Base-by-base conservation (phyloP, 805 yeast genomes). In the Saturnispora diversa region DNA sequence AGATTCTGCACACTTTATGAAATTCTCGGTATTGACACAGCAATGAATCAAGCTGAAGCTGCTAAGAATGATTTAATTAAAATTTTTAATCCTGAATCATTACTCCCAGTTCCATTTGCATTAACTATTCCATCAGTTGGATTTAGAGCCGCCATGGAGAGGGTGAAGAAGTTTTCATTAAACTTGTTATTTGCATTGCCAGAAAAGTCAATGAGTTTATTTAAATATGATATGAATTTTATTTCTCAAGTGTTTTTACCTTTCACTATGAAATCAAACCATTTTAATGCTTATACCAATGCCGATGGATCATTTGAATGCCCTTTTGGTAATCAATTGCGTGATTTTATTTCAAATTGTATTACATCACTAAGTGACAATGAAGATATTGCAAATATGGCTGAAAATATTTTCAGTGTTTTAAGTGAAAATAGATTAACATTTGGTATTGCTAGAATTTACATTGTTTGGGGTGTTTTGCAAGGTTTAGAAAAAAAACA, bases 41-140 rank as follows among this genome's bases (percentile, higher is more conserved):
- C 95, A 0, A 61, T 84, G 50, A 87, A 88, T 50, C 96, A 88
- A 58, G 77, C 88, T 1, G 78, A 79, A 49, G 95, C 85, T 10
- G 90, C 92, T 0, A 59, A 71, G 1, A 61, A 62, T 6, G 94
- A 84, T 50, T 72, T 87, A 32, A 55, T 75, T 2, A 62, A 61
- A 1, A 56, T 84, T 11, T 65, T 84, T 19, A 53, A 67, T 0
- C 68, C 72, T 3, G 46, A 57, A 2, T 73, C 84, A 0, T 49
- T 61, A 19, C 70, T 86, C 38, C 77, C 79, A 26, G 68, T 79
- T 1, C 67, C 79, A 1, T 86, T 94, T 88, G 80, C 84, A 0
- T 64, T 83, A 43, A 68, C 81, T 4, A 60, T 87, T n/a, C 63
- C 86, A 8, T 72, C 85, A 4, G 80, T 85, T 12, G 95, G 94